Base-by-base conservation (phyloP, 106 monocot genomes). In the Dactylorhiza incarnata region DNA sequence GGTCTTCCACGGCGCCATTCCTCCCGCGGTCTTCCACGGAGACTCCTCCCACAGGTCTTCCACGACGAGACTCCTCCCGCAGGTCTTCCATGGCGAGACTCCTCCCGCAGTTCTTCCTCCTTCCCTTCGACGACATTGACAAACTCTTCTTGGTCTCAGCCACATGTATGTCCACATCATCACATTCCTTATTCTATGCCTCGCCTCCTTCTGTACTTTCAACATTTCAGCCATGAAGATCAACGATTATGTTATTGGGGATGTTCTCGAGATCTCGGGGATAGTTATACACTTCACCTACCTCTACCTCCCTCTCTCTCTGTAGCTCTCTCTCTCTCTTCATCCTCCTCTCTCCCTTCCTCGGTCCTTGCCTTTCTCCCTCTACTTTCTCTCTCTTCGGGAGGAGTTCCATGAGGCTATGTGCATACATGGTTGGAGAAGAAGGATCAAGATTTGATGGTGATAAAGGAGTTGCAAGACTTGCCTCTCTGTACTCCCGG, bases 401-500 rank as follows among this genome's bases (percentile, higher is more conserved):
- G 23, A 8, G 29, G 50, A 19, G 4, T 62, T 22, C 13, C 5
- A 95, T 95, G 95, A 92, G 95, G 53, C 71, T 78, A 53, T 95
- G 95, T 47, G 45, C 90, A 4, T 93, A 84, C 74, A 78, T 92
- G 53, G 80, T 82, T 48, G 92, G 85, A 77, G 85, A 82, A 20
- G 85, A 80, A 25, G 83, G 73, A 14, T 48, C 48, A 43, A 56
- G n/a, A 26, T 48, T 52, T 48, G 68, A 75, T 55, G 70, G 47
- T 17, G 70, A 74, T 37, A 72, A 23, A 4, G 77, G 81, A 10
- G 55, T 59, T 25, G 82, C 88, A 77, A 90, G 75, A 67, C 3
- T 90, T 17, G 95, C 88, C 26, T 95, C 92, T 63, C 87, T 95
- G 37, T 93, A 80, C 73, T 93, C 95, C 48, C 83, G 78, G 74